Percentiles rank a stretch among this genome's conserved stretches.
Conservation (phyloP, 148 eudicot genomes). For the Rhododendron kiyosumense region DNA sequence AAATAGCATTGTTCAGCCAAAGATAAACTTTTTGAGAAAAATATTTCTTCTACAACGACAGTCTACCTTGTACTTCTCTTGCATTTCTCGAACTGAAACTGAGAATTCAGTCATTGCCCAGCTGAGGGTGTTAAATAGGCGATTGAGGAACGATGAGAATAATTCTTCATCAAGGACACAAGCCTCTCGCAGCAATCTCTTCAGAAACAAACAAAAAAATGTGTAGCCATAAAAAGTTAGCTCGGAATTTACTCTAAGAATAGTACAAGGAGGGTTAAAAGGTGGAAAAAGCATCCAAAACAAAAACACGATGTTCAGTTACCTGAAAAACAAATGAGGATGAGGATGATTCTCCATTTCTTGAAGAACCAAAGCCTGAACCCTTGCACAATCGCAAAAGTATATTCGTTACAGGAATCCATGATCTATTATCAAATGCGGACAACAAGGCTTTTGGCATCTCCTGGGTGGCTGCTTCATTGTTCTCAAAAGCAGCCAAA, state of each 20-base stretch:
- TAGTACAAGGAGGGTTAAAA: not conserved
- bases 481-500: slow-evolving; percentile 75
- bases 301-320: slow-evolving; percentile 3
- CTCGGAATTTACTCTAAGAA: not conserved
- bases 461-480: slow-evolving; percentile 66
- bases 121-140: slow-evolving; percentile 83
- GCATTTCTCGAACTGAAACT: slow-evolving; percentile 89
- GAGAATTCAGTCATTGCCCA: slow-evolving; percentile 98
- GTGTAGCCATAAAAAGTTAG: not conserved
- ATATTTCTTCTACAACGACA: not conserved
- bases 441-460: slow-evolving; percentile 78
- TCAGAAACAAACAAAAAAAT: slow-evolving; percentile 15
- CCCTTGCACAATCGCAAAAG: slow-evolving; percentile 87
- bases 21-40: not conserved
- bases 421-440: slow-evolving; percentile 88
- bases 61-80: slow-evolving; percentile 67
- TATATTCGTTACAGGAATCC: slow-evolving; percentile 90
- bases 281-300: not conserved
- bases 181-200: slow-evolving; percentile 78
- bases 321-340: slow-evolving; percentile 75
- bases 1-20: not conserved
- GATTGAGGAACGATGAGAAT: slow-evolving; percentile 81
- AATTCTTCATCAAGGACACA: slow-evolving; percentile 61
- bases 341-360: slow-evolving; percentile 75
- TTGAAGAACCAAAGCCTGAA: slow-evolving; percentile 78